Percentiles rank a stretch among this genome's conserved stretches.
Conservation (phyloP, 768 basidiomycete species). For the Candolleomyces eurysporus region DNA sequence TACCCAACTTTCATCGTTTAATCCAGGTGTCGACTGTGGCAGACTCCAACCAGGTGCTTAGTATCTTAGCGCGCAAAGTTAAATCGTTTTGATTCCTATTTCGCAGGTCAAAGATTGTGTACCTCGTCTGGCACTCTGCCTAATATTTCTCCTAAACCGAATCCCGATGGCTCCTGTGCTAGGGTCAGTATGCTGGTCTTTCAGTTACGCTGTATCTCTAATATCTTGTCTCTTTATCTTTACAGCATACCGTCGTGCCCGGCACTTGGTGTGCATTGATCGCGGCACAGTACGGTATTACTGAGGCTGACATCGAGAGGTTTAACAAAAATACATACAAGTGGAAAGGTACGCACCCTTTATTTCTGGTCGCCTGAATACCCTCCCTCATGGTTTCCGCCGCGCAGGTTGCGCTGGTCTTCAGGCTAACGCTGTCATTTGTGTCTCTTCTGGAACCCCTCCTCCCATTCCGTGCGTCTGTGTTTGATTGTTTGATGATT, state of each 20-base stretch:
- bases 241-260: constrained; percentile 12
- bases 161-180: not conserved
- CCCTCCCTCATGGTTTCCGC: not conserved
- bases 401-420: constrained; percentile 16
- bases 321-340: constrained; percentile 18
- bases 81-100: not conserved
- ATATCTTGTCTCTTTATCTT: not conserved
- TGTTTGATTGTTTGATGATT: not conserved
- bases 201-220: not conserved
- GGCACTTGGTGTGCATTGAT: constrained; percentile 14
- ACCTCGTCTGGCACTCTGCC: not conserved
- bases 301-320: constrained; percentile 16
- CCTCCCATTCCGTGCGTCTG: constrained; percentile 18
- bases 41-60: not conserved
- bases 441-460: constrained; percentile 20
- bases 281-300: constrained; percentile 16
- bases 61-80: not conserved
- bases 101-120: not conserved
- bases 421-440: constrained; percentile 16
- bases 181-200: not conserved
- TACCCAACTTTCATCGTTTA: not conserved
- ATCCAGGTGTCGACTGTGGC: not conserved
- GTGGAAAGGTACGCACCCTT: constrained; percentile 15
- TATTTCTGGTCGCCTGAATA: not conserved
- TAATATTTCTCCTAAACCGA: not conserved